Conservation (phyloP, 2,329 filamentous ascomycete genomes). For the Atkinsonella texensis region DNA sequence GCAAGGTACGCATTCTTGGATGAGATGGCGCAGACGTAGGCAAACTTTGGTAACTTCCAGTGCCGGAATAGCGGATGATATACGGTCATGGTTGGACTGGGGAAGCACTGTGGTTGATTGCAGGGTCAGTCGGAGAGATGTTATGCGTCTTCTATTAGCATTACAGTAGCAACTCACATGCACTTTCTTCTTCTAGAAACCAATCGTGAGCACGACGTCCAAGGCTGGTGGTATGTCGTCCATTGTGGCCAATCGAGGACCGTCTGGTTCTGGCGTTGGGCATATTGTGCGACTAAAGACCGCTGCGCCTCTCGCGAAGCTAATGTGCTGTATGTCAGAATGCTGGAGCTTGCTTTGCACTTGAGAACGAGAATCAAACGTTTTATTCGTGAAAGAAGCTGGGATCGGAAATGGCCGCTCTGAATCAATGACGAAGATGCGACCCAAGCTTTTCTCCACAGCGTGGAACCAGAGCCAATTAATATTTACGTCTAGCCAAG, state of each 20-base stretch:
- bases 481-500: not conserved
- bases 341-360: too few species aligned
- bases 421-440: not conserved
- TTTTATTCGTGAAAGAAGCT: not conserved
- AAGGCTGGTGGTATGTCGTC: conserved; percentile 9
- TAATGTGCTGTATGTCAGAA: too few species aligned
- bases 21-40: conserved; percentile 77
- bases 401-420: not conserved
- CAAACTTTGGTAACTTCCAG: conserved; percentile 80
- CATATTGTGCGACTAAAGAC: conserved; percentile 5
- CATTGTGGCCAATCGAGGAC: conserved; percentile 17
- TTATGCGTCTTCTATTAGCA: not conserved
- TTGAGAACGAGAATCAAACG: not conserved
- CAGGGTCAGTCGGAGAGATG: not conserved
- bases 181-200: conserved; percentile 31
- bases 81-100: conserved; percentile 41
- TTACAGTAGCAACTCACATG: conserved; percentile 24
- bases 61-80: conserved; percentile 58
- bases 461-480: not conserved
- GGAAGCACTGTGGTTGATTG: conserved; percentile 46
- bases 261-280: conserved; percentile 14
- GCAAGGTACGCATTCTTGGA: conserved; percentile 82
- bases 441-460: not conserved
- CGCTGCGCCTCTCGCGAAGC: not conserved
- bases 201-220: conserved; percentile 19